Evolutionary conservation across 129 eudicot species (phyloP).

Genomic region (Flaveria brownii): DNA sequence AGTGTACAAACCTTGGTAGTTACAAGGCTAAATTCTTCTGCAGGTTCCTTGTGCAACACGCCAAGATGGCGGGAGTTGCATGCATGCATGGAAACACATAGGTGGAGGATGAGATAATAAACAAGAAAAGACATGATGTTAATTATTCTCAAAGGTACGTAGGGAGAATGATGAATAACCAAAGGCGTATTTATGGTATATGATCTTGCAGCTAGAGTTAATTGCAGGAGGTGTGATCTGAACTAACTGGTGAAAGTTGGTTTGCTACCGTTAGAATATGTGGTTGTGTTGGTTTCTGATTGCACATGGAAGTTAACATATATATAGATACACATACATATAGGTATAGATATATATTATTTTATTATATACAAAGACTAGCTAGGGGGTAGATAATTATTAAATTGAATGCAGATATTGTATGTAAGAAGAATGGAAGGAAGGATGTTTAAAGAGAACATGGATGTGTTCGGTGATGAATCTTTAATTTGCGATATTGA

Average conservation of each 20-base stretch:
- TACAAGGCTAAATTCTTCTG: conserved; percentile 2
- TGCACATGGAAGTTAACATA: conserved; percentile 33
- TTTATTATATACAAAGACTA: conserved; percentile 13
- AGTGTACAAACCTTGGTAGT: conserved; percentile 35
- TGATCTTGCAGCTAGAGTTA: background rate
- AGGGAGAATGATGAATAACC: conserved; percentile 2
- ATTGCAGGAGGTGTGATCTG: conserved; percentile 11
- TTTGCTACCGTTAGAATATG: conserved; percentile 32
- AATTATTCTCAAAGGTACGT: background rate
- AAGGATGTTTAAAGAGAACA: conserved; percentile 61
- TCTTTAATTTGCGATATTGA: conserved; percentile 59
- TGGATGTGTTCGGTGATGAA: conserved; percentile 65
- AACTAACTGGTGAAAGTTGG: conserved; percentile 29
- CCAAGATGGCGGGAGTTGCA: conserved; percentile 50
- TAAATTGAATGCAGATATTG: conserved; percentile 53
- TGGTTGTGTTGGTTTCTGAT: conserved; percentile 40
- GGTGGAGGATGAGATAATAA: conserved; percentile 37
- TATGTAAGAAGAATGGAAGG: conserved; percentile 44
- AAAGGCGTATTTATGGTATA: conserved; percentile 8
- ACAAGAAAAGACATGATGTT: conserved; percentile 43
- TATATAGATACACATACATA: background rate
- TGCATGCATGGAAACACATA: conserved; percentile 64
- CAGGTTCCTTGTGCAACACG: conserved; percentile 25
- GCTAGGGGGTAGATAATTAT: conserved; percentile 26
- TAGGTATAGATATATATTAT: background rate